Conservation (phyloP, 129 eudicot species). For the Rutidosis leptorrhynchoides region DNA sequence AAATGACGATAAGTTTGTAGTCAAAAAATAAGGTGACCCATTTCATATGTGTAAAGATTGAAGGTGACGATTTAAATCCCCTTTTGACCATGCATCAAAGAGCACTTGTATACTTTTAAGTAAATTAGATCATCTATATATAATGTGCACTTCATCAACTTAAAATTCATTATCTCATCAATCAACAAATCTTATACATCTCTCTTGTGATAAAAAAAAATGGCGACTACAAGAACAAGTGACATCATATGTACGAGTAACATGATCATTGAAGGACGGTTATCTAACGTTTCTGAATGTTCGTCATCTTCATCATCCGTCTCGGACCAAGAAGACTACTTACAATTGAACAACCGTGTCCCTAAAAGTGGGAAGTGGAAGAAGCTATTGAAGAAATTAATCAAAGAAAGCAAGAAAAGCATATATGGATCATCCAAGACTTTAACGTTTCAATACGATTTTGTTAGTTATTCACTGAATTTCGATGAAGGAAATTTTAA, state of each 20-base stretch:
- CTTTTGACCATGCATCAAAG: slow-evolving; percentile 11
- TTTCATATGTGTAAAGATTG: slow-evolving; percentile 5
- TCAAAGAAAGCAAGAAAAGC: too few species aligned
- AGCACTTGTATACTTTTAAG: not conserved
- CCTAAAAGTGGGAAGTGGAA: slow-evolving; percentile 24
- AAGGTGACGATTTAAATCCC: not conserved
- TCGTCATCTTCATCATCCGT: slow-evolving; percentile 16
- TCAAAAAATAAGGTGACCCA: too few species aligned
- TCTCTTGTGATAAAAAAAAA: not conserved
- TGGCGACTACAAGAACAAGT: too few species aligned
- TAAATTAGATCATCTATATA: slow-evolving; percentile 23
- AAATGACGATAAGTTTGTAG: too few species aligned
- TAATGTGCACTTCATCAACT: not conserved
- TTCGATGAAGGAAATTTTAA: slow-evolving; percentile 60
- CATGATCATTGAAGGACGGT: not conserved
- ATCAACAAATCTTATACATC: not conserved
- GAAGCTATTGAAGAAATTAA: too few species aligned
- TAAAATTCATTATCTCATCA: slow-evolving; percentile 10
- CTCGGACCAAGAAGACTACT: slow-evolving; percentile 52
- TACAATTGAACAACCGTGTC: slow-evolving; percentile 18
- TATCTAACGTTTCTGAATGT: slow-evolving; percentile 20
- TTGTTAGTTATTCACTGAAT: too few species aligned
- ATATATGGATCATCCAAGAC: too few species aligned
- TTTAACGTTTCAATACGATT: too few species aligned
- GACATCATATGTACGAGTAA: too few species aligned